A percentile compares a stretch with the other conserved stretches of the same genome.
Conservation (phyloP, 345 rosid genomes). For the Pelargonium nanum region DNA sequence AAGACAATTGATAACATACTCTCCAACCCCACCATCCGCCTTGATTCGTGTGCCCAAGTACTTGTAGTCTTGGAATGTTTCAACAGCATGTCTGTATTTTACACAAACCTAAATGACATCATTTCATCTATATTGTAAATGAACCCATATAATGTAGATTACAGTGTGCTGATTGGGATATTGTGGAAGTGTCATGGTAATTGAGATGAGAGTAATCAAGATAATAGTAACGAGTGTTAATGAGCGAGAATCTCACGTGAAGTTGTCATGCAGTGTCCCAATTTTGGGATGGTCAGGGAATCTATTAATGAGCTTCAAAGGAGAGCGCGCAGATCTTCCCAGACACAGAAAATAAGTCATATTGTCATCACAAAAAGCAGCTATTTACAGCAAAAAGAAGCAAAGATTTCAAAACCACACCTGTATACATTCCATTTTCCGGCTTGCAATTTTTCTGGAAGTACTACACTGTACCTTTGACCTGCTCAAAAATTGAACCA, state of each 20-base stretch:
- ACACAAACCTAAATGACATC: neutral
- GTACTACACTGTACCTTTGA: constrained; percentile 44
- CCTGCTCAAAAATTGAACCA: constrained; percentile 17
- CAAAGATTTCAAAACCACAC: constrained; percentile 16
- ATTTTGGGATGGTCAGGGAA: constrained; percentile 70
- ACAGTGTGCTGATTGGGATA: neutral
- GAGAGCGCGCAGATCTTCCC: constrained; percentile 58
- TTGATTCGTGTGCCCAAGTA: constrained; percentile 67
- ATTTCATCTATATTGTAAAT: neutral
- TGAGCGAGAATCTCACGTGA: constrained; percentile 34
- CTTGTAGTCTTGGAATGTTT: constrained; percentile 50
- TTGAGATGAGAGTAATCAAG: neutral
- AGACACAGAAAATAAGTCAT: neutral
- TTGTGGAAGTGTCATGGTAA: neutral
- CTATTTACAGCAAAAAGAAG: constrained; percentile 4
- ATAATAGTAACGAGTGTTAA: neutral
- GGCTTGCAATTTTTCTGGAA: constrained; percentile 64
- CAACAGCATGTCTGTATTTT: constrained; percentile 49
- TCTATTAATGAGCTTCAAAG: constrained; percentile 43
- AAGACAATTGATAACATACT: constrained; percentile 22
- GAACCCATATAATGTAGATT: neutral
- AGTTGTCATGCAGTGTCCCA: constrained; percentile 69
- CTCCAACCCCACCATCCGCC: constrained; percentile 65
- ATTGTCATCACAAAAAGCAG: neutral
- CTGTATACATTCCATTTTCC: constrained; percentile 91